phyloP scores from a whole-genome alignment of 2,329 filamentous ascomycete species.

The Neofusicoccum umdonicola region DNA sequence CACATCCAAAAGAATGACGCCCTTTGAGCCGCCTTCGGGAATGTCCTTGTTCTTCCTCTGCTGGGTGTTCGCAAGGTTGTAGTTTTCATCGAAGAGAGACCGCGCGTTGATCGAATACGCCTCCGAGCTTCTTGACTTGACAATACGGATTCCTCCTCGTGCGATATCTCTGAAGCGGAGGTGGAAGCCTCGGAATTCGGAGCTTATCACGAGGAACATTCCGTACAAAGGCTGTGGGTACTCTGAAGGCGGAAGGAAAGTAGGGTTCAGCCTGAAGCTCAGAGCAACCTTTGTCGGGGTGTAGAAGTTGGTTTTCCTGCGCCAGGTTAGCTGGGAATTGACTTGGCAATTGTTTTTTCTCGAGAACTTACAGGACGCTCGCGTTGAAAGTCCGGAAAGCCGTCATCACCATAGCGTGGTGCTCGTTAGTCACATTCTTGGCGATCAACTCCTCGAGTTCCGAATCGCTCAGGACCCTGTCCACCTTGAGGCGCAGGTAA shows the following conservation, averaged over 20 bases:
- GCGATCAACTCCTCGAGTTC: slow-evolving; percentile 40
- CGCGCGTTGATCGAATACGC: slow-evolving; percentile 95
- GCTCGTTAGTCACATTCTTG: slow-evolving; percentile 65
- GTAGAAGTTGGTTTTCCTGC: slow-evolving; percentile 87
- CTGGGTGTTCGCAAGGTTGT: slow-evolving; percentile 95
- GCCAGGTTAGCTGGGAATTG: background rate
- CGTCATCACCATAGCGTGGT: slow-evolving; percentile 97
- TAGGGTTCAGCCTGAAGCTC: slow-evolving; percentile 88
- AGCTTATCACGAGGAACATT: slow-evolving; percentile 98
- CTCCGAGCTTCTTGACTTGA: slow-evolving; percentile 95
- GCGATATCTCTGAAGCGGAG: slow-evolving; percentile 96
- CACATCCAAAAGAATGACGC: slow-evolving; percentile 90
- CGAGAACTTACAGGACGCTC: slow-evolving; percentile 58
- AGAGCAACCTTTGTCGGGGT: slow-evolving; percentile 97
- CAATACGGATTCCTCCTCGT: slow-evolving; percentile 94
- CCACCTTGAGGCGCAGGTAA: slow-evolving; percentile 64
- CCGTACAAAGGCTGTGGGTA: slow-evolving; percentile 93
- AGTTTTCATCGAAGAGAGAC: slow-evolving; percentile 97
- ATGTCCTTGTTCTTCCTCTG: slow-evolving; percentile 99
- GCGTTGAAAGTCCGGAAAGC: slow-evolving; percentile 96
- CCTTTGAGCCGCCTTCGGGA: slow-evolving; percentile 95
- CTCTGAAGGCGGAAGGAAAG: slow-evolving; percentile 85
- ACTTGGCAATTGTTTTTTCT: too few relatives aligned
- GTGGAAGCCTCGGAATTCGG: slow-evolving; percentile 96
- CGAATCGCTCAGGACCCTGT: slow-evolving; percentile 52